Percentiles rank a stretch among this genome's conserved stretches.
Evolutionary conservation across 805 yeast genomes (phyloP).

Genomic region (Spencermartinsiella europaea): DNA sequence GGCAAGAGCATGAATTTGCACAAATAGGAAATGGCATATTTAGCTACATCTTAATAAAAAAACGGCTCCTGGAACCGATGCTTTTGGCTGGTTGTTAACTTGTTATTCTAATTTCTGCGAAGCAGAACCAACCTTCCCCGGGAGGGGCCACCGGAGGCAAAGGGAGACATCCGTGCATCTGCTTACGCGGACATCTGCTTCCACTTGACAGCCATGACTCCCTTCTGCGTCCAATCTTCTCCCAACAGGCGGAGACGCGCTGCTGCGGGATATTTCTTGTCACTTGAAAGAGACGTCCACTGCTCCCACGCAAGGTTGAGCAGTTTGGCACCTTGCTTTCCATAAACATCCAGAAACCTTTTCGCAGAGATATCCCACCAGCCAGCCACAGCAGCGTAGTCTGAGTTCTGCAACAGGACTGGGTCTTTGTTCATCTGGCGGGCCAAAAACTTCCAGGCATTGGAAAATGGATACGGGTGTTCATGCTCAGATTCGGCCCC

Average conservation of each 20-base stretch:
- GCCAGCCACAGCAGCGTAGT: constrained; percentile 62
- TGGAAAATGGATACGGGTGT: constrained; percentile 54
- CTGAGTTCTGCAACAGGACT: constrained; percentile 54
- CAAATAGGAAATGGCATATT: too few species aligned
- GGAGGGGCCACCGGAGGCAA: too few species aligned
- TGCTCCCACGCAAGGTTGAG: constrained; percentile 41
- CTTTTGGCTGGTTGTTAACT: too few species aligned
- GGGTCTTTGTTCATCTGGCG: constrained; percentile 55
- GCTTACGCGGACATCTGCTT: constrained; percentile 12
- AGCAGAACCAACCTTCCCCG: too few species aligned
- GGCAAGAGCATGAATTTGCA: too few species aligned
- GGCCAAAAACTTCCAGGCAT: constrained; percentile 70
- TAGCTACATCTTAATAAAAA: too few species aligned
- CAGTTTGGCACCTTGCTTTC: constrained; percentile 65
- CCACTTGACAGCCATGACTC: constrained; percentile 33
- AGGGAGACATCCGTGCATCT: too few species aligned
- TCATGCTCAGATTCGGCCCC: constrained; percentile 10
- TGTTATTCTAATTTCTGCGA: too few species aligned
- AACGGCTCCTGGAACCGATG: too few species aligned
- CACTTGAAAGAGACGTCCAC: constrained; percentile 52
- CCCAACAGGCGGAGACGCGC: constrained; percentile 70
- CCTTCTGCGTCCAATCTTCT: constrained; percentile 63
- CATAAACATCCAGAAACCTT: constrained; percentile 53
- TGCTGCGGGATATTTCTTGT: constrained; percentile 64
- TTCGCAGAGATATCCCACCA: constrained; percentile 90